These are phyloP conservation scores for Pulicaria dysenterica DNA, from an alignment of 129 eudicot species.

Conservation along the genomic window DNA sequence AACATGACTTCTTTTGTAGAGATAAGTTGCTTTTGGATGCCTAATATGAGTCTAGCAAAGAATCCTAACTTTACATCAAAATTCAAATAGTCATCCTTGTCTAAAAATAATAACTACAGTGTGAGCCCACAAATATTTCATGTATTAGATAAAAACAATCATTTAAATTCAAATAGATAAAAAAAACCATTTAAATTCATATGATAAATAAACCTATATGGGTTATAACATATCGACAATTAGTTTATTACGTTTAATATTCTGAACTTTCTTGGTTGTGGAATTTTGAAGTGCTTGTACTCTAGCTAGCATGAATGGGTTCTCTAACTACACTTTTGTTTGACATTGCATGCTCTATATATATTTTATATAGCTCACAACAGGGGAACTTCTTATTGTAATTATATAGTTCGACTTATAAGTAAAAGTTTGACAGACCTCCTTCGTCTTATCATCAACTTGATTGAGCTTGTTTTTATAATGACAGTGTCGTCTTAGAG, in stretches of 20 bases:
- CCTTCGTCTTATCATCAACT: not conserved
- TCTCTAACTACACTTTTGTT: not conserved
- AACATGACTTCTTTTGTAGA: not conserved
- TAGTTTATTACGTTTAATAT: not conserved
- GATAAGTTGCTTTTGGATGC: not conserved
- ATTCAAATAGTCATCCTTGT: not conserved
- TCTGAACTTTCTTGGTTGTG: not conserved
- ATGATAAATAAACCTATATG: not conserved
- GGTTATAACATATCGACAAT: not conserved
- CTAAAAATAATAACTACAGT: not conserved
- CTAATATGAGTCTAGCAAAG: not conserved
- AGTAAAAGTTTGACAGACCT: not conserved
- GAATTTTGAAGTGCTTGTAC: not conserved
- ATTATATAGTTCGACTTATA: slow-evolving; percentile 3
- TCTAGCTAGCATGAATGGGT: too few relatives aligned
- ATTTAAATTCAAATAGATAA: too few relatives aligned
- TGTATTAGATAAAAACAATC: not conserved
- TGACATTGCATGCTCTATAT: slow-evolving; percentile 5
- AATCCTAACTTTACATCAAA: not conserved
- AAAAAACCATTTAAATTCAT: too few relatives aligned
- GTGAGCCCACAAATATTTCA: too few relatives aligned
- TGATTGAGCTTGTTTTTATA: not conserved
- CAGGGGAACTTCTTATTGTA: not conserved
- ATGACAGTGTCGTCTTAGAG: slow-evolving; percentile 84
- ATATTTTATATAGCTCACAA: not conserved